Evolutionary conservation across 2,329 filamentous ascomycete species (phyloP).

Genomic region (Aspergillus ochraceus): DNA sequence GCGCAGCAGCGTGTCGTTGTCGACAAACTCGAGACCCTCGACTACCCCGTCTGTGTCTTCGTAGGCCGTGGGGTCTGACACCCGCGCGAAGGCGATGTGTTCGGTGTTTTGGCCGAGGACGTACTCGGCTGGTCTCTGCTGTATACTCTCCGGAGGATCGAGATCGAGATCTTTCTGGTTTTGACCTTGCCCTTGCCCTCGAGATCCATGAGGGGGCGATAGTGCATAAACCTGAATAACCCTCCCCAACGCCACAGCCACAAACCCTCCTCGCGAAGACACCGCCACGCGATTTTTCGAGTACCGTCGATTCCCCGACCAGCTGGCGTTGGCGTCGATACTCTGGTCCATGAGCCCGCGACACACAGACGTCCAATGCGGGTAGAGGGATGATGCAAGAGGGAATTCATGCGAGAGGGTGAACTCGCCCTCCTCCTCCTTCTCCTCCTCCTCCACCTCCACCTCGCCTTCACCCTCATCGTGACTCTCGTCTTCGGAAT

Average conservation of each 20-base stretch:
- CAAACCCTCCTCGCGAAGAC: constrained; percentile 14
- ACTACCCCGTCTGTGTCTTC: constrained; percentile 21
- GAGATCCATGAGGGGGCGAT: not conserved
- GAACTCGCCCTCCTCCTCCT: not conserved
- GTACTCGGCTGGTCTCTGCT: constrained; percentile 13
- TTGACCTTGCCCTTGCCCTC: not conserved
- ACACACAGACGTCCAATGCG: constrained; percentile 20
- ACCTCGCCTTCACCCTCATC: no score
- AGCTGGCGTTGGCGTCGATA: not conserved
- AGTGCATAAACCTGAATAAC: constrained; percentile 24
- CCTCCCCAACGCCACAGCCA: constrained; percentile 19
- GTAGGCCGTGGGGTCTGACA: constrained; percentile 6
- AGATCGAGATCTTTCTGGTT: no score
- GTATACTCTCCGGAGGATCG: no score
- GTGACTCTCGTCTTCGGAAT: no score
- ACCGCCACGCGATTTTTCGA: constrained; percentile 18
- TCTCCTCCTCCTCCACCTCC: no score
- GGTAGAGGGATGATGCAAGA: constrained; percentile 15
- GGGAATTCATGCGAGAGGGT: not conserved
- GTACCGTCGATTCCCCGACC: constrained; percentile 12
- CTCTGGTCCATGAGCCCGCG: constrained; percentile 11
- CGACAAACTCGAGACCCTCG: constrained; percentile 20
- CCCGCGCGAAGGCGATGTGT: not conserved
- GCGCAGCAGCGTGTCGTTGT: constrained; percentile 20
- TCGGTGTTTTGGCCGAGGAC: constrained; percentile 10